These are phyloP conservation scores for Cucumis hystrix DNA, from an alignment of 306 rosid species.

Conservation along the genomic window DNA sequence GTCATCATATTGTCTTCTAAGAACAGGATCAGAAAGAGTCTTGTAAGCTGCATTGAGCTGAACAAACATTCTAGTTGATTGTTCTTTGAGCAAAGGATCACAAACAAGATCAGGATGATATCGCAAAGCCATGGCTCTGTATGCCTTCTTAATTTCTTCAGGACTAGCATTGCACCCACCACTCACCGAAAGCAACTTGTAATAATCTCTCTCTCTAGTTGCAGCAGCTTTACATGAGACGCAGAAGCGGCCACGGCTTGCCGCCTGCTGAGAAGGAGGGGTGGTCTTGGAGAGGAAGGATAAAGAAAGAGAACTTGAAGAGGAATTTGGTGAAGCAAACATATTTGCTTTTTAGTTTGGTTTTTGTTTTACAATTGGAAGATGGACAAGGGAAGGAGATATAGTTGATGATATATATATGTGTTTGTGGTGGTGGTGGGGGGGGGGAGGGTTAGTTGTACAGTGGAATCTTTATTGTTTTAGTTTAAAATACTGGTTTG, in stretches of 20 bases:
- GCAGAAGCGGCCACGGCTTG: not conserved
- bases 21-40: slow-evolving; percentile 36
- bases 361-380: not conserved
- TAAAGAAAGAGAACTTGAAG: not conserved
- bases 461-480: too few relatives aligned
- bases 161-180: slow-evolving; percentile 15
- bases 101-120: slow-evolving; percentile 47
- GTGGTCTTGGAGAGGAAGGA: too few relatives aligned
- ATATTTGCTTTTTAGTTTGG: not conserved
- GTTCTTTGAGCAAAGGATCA: slow-evolving; percentile 33
- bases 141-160: slow-evolving; percentile 50
- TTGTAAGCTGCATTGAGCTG: slow-evolving; percentile 39
- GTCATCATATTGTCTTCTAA: slow-evolving; percentile 34
- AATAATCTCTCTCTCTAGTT: slow-evolving; percentile 15
- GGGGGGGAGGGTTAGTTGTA: too few relatives aligned
- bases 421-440: too few relatives aligned
- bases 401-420: not conserved
- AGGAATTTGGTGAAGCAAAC: not conserved
- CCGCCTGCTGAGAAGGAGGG: too few relatives aligned
- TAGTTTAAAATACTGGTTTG: too few relatives aligned
- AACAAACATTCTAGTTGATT: slow-evolving; percentile 35
- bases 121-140: slow-evolving; percentile 38
- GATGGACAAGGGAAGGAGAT: not conserved
- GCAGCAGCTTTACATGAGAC: not conserved
- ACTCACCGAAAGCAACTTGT: slow-evolving; percentile 32